Percentiles rank a stretch among this genome's conserved stretches.
phyloP scores from a whole-genome alignment of 2,329 filamentous ascomycete genomes.

The Penicillium sp. region DNA sequence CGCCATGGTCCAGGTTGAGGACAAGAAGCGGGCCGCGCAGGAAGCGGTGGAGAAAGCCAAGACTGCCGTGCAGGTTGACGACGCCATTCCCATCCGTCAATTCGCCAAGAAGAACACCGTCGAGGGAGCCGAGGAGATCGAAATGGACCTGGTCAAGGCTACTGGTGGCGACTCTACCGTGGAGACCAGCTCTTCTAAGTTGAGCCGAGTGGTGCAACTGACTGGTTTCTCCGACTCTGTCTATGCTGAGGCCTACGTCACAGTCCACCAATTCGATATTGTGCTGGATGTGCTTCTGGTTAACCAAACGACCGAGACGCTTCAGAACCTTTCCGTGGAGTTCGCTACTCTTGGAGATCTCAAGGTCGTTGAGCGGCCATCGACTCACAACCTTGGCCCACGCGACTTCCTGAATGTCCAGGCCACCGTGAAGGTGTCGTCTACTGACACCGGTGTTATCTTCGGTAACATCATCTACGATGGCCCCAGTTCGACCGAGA shows the following conservation, averaged over 20 bases:
- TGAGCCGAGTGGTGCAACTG: conserved; percentile 91
- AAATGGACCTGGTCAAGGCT: conserved; percentile 85
- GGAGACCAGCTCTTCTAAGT: conserved; percentile 87
- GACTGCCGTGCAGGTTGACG: conserved; percentile 89
- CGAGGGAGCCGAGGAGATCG: conserved; percentile 78
- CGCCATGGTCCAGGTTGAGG: conserved; percentile 93
- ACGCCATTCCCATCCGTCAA: conserved; percentile 87
- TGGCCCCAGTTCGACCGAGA: conserved; percentile 83
- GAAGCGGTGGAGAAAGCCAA: conserved; percentile 90
- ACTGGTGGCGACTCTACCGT: conserved; percentile 80
- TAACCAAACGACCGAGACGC: conserved; percentile 92
- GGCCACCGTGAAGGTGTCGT: conserved; percentile 97
- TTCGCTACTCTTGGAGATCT: conserved; percentile 97
- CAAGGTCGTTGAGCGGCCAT: conserved; percentile 94
- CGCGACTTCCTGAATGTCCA: conserved; percentile 98
- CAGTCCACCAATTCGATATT: conserved; percentile 98
- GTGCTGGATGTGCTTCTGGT: conserved; percentile 93
- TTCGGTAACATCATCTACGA: conserved; percentile 99
- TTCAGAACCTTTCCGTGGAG: conserved; percentile 95
- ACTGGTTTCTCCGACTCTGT: conserved; percentile 98
- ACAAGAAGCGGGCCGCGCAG: conserved; percentile 95
- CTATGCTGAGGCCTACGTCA: conserved; percentile 98
- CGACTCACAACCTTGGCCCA: conserved; percentile 88
- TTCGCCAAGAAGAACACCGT: conserved; percentile 82
- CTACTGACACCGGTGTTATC: conserved; percentile 95